Base-by-base conservation (phyloP, 2,329 filamentous ascomycete species). In the Parafenestella ontariensis region DNA sequence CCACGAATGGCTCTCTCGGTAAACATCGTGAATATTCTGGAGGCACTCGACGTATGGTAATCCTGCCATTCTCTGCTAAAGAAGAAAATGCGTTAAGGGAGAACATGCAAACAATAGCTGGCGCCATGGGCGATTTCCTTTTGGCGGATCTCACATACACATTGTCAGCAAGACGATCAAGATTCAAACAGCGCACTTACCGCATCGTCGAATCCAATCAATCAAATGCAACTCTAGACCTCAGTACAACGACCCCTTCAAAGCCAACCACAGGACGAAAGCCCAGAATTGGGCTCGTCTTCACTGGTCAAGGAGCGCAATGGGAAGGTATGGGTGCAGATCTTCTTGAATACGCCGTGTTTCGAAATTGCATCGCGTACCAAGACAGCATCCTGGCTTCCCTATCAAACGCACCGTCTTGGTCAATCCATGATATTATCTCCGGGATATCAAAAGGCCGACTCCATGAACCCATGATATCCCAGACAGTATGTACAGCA, bases 231-330 rank as follows among this genome's bases (percentile, higher is more conserved):
- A 24, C 11, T 5, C 9, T 28, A n/a, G 40, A 42, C 2, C n/a
- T 24, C 15, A 42, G 9, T 5, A 9, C 40, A 9, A 26, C 40
- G 13, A 26, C 13, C 2, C 21, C 40, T 3, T 24, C 23, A 15
- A 33, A 23, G 23, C n/a, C 26, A 21, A 23, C 36, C 37, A 3
- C 40, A 9, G 40, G 6, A 29, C n/a, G 34, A 3, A 26, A 37
- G 20, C 31, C 45, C 2, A 23, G 9, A 2, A 61, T 78, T 1
- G 49, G 46, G 1, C 61, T 66, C 23, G 54, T 66, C 11, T 70
- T 67, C 45, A 69, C 66, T 2, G 68, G 68, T 10, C 68, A 70
- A 49, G 66, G 66, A 15, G 66, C 65, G 3, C 68, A 70, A 34
- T 70, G 64, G 62, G n/a, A 15, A 7, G 40, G 24, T n/a, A 70